Evolutionary conservation across 73 alveolate species (phyloP).

Genomic region (Vitrella brassicaformis): DNA sequence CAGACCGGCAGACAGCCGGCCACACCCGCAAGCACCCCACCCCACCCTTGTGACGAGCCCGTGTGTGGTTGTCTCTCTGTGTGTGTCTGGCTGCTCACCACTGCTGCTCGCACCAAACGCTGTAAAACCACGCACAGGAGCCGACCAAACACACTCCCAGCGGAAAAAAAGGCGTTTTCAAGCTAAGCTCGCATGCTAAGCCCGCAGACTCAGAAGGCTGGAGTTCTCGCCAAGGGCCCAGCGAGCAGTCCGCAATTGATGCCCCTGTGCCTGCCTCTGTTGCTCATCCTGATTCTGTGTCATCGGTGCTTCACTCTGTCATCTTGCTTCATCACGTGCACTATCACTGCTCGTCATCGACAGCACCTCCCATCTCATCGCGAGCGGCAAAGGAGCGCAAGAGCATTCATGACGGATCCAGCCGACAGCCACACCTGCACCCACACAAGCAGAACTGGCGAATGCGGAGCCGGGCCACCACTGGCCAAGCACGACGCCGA

Average conservation of each 20-base stretch:
- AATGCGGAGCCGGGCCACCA: too few species aligned
- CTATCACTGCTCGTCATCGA: background rate
- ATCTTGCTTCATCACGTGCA: background rate
- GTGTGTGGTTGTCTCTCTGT: background rate
- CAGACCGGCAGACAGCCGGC: background rate
- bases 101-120: background rate
- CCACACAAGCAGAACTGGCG: too few species aligned
- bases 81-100: background rate
- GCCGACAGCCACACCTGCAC: too few species aligned
- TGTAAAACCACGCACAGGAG: background rate
- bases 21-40: background rate
- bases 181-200: background rate
- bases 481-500: too few species aligned
- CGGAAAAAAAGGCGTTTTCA: background rate
- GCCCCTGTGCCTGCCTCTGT: background rate
- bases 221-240: background rate
- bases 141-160: background rate
- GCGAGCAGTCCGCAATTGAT: too few species aligned
- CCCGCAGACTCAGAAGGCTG: background rate
- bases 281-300: background rate
- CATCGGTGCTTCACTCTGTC: background rate
- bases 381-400: too few species aligned
- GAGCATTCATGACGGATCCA: too few species aligned
- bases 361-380: background rate
- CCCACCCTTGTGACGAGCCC: background rate